A percentile compares a stretch with the other conserved stretches of the same genome.
Evolutionary conservation across 2,329 filamentous ascomycete genomes (phyloP).

Genomic region (Penicillium thymicola): DNA sequence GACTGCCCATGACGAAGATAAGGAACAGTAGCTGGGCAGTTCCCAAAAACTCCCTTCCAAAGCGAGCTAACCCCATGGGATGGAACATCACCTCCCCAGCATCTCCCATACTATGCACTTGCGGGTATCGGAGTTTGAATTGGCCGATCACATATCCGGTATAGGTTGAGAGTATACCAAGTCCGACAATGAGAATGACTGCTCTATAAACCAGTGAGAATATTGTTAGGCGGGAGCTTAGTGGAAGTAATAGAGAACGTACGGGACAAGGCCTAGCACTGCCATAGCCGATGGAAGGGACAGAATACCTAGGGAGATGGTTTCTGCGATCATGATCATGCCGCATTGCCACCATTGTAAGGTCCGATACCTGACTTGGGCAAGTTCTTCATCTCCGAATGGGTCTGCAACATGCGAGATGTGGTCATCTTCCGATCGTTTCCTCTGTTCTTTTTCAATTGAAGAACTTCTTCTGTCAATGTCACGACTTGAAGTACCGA

Average conservation of each 20-base stretch:
- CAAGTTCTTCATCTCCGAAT: constrained; percentile 11
- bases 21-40: constrained; percentile 60
- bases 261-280: constrained; percentile 50
- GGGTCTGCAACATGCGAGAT: constrained; percentile 3
- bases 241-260: constrained; percentile 7
- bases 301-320: constrained; percentile 52
- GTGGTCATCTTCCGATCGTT: background rate
- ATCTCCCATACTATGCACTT: constrained; percentile 64
- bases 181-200: constrained; percentile 49
- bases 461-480: background rate
- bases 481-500: background rate
- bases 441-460: background rate
- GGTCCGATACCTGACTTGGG: constrained; percentile 13
- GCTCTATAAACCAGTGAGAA: constrained; percentile 33
- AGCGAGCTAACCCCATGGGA: constrained; percentile 51
- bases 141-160: constrained; percentile 58
- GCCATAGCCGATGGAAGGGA: constrained; percentile 53
- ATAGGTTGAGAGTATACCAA: constrained; percentile 55
- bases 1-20: constrained; percentile 64
- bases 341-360: constrained; percentile 15
- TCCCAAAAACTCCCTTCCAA: constrained; percentile 60
- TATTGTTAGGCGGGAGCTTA: background rate
- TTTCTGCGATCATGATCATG: constrained; percentile 22
- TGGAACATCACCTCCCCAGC: constrained; percentile 61
- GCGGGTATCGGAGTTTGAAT: constrained; percentile 54